Conservation (phyloP, 2,329 filamentous ascomycete genomes). For the Talaromyces sp. region DNA sequence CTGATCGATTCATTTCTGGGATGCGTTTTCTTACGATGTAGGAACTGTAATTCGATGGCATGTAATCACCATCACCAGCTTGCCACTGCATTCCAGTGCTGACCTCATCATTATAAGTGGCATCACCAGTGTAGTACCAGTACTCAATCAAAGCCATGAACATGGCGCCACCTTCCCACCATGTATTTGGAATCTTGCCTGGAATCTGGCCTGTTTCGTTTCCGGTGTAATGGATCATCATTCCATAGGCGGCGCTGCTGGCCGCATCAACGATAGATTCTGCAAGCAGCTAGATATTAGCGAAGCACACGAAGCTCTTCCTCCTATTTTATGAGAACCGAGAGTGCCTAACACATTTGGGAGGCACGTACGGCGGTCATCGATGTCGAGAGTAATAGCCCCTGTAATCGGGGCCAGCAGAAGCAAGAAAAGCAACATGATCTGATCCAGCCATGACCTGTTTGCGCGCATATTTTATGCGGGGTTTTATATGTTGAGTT, state of each 20-base stretch:
- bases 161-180: constrained; percentile 42
- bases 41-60: constrained; percentile 34
- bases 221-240: constrained; percentile 49
- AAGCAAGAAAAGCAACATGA: constrained; percentile 1
- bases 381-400: constrained; percentile 2
- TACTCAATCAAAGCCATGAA: constrained; percentile 37
- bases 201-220: constrained; percentile 45
- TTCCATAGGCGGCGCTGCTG: constrained; percentile 38
- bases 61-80: constrained; percentile 33
- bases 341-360: background rate
- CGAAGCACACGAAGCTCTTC: background rate
- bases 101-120: constrained; percentile 32
- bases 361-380: background rate
- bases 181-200: constrained; percentile 43
- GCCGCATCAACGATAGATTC: constrained; percentile 44
- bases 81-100: constrained; percentile 33
- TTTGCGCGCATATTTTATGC: background rate
- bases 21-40: constrained; percentile 4
- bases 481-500: background rate
- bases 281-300: constrained; percentile 7
- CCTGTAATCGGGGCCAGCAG: constrained; percentile 7
- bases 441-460: constrained; percentile 7
- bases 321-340: background rate
- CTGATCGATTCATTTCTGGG: background rate
- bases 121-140: constrained; percentile 37